phyloP scores from a whole-genome alignment of 2,329 filamentous ascomycete genomes.

The Didymella keratinophila region DNA sequence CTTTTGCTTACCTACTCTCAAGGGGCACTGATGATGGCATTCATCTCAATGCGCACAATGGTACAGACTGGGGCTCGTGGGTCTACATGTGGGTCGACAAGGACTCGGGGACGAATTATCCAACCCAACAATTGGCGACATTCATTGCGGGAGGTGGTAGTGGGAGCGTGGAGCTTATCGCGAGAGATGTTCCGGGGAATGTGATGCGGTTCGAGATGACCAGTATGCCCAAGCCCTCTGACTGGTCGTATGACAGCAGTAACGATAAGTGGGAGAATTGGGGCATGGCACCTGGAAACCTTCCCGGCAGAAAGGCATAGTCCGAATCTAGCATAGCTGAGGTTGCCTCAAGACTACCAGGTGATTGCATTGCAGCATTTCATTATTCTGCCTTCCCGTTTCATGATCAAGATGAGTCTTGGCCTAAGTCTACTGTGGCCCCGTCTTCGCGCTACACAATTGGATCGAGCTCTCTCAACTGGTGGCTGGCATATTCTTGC shows the following conservation, averaged over 20 bases:
- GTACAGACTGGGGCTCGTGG: slow-evolving; percentile 19
- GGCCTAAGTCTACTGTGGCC: no score
- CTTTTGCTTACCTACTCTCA: slow-evolving; percentile 17
- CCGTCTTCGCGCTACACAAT: no score
- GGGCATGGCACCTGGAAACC: not conserved
- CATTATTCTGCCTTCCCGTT: no score
- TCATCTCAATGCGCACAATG: slow-evolving; percentile 15
- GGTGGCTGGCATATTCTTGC: no score
- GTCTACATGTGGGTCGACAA: not conserved
- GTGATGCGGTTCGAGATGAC: not conserved
- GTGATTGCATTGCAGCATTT: no score
- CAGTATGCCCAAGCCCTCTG: not conserved
- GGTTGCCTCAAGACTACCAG: no score
- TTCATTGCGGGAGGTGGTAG: not conserved
- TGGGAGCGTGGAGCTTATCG: slow-evolving; percentile 2
- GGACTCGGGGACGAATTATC: not conserved
- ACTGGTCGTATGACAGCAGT: not conserved
- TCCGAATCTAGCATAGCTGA: no score
- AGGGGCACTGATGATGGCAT: slow-evolving; percentile 21
- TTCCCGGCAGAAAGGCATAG: not conserved
- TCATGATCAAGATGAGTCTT: no score
- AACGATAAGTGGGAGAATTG: slow-evolving; percentile 10
- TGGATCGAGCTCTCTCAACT: no score
- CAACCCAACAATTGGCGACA: slow-evolving; percentile 5
- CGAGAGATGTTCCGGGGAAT: not conserved